Conservation (phyloP, 129 eudicot species). For the Flaveria trinervia region DNA sequence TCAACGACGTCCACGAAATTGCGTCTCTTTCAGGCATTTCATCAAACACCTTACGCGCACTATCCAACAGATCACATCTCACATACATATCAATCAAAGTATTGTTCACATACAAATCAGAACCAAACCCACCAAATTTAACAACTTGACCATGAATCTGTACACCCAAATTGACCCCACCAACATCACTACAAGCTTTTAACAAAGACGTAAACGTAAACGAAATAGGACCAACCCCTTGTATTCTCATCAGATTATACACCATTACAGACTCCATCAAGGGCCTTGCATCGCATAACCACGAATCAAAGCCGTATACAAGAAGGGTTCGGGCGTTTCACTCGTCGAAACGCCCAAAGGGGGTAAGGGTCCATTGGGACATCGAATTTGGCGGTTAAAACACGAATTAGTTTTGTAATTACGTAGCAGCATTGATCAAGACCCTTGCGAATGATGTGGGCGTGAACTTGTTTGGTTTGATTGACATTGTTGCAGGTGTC, state of each 20-base stretch:
- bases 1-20: constrained; percentile 65
- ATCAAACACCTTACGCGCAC: constrained; percentile 27
- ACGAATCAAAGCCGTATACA: constrained; percentile 67
- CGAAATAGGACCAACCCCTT: constrained; percentile 54
- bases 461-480: constrained; percentile 59
- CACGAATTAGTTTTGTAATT: constrained; percentile 61
- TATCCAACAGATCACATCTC: constrained; percentile 41
- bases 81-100: constrained; percentile 64
- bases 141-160: constrained; percentile 61
- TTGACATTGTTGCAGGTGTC: constrained; percentile 17
- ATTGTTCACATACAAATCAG: constrained; percentile 62
- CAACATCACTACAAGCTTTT: constrained; percentile 43
- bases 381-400: constrained; percentile 32
- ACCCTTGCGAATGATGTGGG: constrained; percentile 48
- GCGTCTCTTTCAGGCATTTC: constrained; percentile 48
- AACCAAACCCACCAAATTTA: constrained; percentile 57
- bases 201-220: constrained; percentile 65
- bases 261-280: constrained; percentile 40
- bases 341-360: constrained; percentile 43
- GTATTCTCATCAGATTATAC: constrained; percentile 57
- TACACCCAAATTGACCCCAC: constrained; percentile 46
- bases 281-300: constrained; percentile 53
- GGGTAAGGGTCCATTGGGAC: constrained; percentile 61
- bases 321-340: constrained; percentile 57
- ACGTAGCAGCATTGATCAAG: constrained; percentile 58